Percentiles rank a stretch among this genome's conserved stretches.
These are phyloP conservation scores for Endocarpon pusillum DNA, from an alignment of 495 filamentous ascomycete genomes.

Conservation along the genomic window DNA sequence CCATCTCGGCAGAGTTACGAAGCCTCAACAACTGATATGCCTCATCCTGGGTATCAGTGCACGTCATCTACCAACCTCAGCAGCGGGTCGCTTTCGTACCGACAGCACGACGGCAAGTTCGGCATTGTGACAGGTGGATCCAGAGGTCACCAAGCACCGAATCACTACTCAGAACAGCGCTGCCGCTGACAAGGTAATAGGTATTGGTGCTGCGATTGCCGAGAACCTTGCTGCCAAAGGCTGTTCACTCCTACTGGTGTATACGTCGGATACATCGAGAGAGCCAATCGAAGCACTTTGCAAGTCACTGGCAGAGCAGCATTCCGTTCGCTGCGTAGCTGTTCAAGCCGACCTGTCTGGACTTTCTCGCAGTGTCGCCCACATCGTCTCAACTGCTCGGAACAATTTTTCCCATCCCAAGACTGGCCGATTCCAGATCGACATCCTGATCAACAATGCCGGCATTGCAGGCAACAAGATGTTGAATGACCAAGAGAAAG, in stretches of 20 bases:
- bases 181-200: constrained; percentile 23
- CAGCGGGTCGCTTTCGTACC: too few relatives aligned
- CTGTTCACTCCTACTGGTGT: constrained; percentile 49
- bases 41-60: constrained; percentile 10
- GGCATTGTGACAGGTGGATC: constrained; percentile 66
- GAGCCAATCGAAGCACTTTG: constrained; percentile 26
- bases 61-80: constrained; percentile 10
- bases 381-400: constrained; percentile 27
- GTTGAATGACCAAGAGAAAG: constrained; percentile 36
- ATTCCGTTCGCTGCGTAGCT: constrained; percentile 25
- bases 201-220: constrained; percentile 74
- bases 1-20: constrained; percentile 3
- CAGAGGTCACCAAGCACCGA: constrained; percentile 32
- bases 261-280: constrained; percentile 42
- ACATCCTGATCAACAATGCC: constrained; percentile 84
- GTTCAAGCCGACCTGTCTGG: constrained; percentile 42
- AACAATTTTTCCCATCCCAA: constrained; percentile 33
- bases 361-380: constrained; percentile 15
- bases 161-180: too few relatives aligned
- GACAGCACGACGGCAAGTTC: constrained; percentile 56
- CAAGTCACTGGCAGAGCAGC: constrained; percentile 20
- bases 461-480: constrained; percentile 44
- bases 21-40: background rate
- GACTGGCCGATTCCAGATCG: constrained; percentile 45
- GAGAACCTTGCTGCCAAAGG: constrained; percentile 64